Base-by-base conservation (phyloP, 306 rosid species). In the Lathyrus sativus region DNA sequence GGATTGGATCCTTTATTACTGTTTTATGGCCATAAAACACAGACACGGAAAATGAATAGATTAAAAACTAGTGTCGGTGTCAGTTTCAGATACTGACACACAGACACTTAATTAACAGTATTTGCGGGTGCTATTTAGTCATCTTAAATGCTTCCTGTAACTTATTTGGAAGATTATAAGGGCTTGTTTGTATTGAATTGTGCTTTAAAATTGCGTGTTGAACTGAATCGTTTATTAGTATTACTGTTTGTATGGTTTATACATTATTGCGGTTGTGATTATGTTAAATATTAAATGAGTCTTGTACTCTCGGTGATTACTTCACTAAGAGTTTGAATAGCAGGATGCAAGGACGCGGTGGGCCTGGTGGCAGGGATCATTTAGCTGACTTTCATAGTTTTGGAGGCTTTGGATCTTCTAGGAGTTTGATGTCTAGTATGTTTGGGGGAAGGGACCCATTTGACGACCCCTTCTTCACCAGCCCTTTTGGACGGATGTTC, bases 381-480 rank as follows among this genome's bases (percentile, higher is more conserved):
- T 78, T 85, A 63, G 78, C 22, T 18, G 78, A 73, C 57, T 81
- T 76, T 48, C 79, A 76, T 68, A 88, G 83, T 62, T 87, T 89
- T 50, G 88, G 90, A 19, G 85, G 90, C 5, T 78, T 84, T 67
- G 90, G 89, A 41, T 86, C 86, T 64, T 84, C 82, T 12, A 39
- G 87, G 68, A 80, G 82, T 78, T 68, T 90, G 19, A 2, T 84
- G 13, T 76, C 98, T 12, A 58, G 69, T 67, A 14, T 90, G 24
- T 81, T 86, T 17, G 91, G 96, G 67, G 91, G 86, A 61, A 78
- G 91, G 78, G 78, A 86, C 33, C 92, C 96, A 9, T 90, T 93
- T 75, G 87, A 87, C 31, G 97, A 90, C 15, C 96, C 96, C 57
- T 93, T 90, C 80, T 90, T 90, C 74, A 79, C 82, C 48, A 83